Percentiles rank a stretch among this genome's conserved stretches.
Evolutionary conservation across 148 eudicot species (phyloP).

Genomic region (Silene uniflora): DNA sequence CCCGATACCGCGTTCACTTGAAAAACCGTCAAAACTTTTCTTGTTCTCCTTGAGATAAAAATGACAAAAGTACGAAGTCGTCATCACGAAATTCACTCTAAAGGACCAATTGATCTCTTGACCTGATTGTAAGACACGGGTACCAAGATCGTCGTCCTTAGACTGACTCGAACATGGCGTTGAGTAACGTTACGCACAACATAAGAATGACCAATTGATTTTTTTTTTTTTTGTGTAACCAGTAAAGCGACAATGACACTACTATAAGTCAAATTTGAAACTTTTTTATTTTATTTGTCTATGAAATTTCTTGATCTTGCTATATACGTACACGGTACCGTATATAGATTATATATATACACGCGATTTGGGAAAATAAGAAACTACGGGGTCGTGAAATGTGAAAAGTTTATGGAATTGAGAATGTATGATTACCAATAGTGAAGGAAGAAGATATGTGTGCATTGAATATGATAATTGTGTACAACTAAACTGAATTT

Average conservation of each 20-base stretch:
- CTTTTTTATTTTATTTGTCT: background rate
- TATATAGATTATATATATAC: no score
- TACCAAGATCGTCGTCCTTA: constrained; percentile 14
- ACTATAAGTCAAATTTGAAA: background rate
- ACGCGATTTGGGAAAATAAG: background rate
- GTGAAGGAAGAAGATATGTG: background rate
- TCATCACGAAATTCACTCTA: background rate
- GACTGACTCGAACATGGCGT: constrained; percentile 2
- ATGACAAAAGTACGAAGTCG: constrained; percentile 15
- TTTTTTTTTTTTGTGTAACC: background rate
- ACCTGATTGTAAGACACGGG: background rate
- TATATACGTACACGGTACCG: background rate
- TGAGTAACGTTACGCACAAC: background rate
- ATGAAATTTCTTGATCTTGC: background rate
- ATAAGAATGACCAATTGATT: background rate
- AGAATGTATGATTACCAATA: background rate
- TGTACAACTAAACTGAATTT: background rate
- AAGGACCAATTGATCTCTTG: constrained; percentile 12
- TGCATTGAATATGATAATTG: background rate
- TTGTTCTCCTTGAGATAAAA: constrained; percentile 8
- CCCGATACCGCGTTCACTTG: background rate
- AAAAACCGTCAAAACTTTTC: constrained; percentile 9
- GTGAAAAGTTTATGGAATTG: background rate
- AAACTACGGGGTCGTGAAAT: background rate
- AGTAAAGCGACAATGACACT: background rate